A percentile compares a stretch with the other conserved stretches of the same genome.
Conservation (phyloP, 495 filamentous ascomycete genomes). For the Clavariopsis aquatica region DNA sequence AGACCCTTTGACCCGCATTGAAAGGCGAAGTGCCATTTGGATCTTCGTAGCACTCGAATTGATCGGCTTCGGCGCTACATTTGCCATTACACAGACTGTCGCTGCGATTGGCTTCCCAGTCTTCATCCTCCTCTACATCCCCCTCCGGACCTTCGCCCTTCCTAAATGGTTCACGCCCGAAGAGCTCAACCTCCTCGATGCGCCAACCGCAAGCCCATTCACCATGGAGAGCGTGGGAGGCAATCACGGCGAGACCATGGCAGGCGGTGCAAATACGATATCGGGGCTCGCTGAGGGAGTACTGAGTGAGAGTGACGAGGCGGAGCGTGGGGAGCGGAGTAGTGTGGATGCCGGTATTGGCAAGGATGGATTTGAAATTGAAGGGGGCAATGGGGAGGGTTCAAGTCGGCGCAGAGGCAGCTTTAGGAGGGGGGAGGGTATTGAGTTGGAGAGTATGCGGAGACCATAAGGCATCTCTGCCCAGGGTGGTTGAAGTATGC, state of each 20-base stretch:
- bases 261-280: neutral
- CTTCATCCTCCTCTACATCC: conserved; percentile 80
- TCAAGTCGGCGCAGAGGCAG: conserved; percentile 20
- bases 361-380: conserved; percentile 4
- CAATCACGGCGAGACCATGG: conserved; percentile 54
- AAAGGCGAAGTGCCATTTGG: conserved; percentile 64
- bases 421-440: conserved; percentile 13
- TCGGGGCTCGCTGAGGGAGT: conserved; percentile 10
- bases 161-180: conserved; percentile 66
- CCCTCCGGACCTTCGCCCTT: conserved; percentile 69
- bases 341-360: conserved; percentile 10
- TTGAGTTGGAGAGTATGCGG: conserved; percentile 25
- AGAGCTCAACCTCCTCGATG: conserved; percentile 75
- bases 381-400: conserved; percentile 5
- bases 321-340: conserved; percentile 34
- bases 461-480: too few species aligned
- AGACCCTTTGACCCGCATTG: conserved; percentile 64
- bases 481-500: too few species aligned
- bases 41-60: conserved; percentile 75
- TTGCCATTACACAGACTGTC: conserved; percentile 95
- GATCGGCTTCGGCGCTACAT: conserved; percentile 78
- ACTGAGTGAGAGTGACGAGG: conserved; percentile 37
- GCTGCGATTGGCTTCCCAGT: conserved; percentile 91
- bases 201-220: conserved; percentile 77
- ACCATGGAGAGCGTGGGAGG: conserved; percentile 85